Evolutionary conservation across 163 green algal species (phyloP).

Genomic region (Coccomyxa subellipsoidea): DNA sequence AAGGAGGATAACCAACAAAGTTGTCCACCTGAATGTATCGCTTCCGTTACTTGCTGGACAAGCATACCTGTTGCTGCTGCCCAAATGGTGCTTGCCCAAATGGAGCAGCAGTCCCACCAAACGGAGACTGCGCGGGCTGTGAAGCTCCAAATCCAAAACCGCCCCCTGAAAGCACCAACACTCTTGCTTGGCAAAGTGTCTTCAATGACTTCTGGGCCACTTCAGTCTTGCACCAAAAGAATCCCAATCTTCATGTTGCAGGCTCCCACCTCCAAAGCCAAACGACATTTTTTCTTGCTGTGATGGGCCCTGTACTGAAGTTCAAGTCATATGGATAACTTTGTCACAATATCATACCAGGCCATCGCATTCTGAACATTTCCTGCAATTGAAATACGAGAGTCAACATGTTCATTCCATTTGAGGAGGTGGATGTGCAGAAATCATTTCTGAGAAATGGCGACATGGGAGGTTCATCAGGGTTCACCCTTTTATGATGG

Average conservation of each 20-base stretch:
- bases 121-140: conserved; percentile 10
- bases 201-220: not conserved
- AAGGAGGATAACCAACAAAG: not conserved
- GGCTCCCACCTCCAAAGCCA: not conserved
- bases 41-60: not conserved
- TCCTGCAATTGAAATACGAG: too few species aligned
- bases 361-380: too few species aligned
- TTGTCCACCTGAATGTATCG: not conserved
- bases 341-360: not conserved
- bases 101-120: not conserved
- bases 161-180: not conserved
- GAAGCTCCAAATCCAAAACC: conserved; percentile 6
- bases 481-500: not conserved
- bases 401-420: too few species aligned
- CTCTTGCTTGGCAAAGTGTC: not conserved
- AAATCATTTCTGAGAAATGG: too few species aligned
- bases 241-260: not conserved
- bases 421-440: too few species aligned
- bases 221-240: not conserved
- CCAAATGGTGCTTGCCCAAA: conserved; percentile 8
- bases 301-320: not conserved
- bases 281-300: not conserved
- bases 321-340: not conserved
- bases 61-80: not conserved
- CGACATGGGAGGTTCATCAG: too few species aligned